Evolutionary conservation across 805 yeast genomes (phyloP).

Genomic region (Kluyveromyces wickerhamii): DNA sequence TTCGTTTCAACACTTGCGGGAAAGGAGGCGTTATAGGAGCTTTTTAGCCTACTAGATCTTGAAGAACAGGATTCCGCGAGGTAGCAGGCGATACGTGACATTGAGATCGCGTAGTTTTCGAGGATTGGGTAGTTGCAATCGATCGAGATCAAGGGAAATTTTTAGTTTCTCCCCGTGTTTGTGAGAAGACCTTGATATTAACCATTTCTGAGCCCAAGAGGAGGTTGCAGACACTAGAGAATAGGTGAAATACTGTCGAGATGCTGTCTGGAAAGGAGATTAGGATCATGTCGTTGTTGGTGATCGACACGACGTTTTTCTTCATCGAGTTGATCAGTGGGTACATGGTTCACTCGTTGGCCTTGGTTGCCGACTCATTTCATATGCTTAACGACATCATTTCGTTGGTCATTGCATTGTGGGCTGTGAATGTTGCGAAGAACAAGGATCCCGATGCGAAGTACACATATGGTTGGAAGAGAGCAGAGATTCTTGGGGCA

Average conservation of each 20-base stretch:
- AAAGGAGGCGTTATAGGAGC: no score
- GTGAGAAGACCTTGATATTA: no score
- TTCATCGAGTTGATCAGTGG: slow-evolving; percentile 78
- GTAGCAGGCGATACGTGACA: no score
- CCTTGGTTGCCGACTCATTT: slow-evolving; percentile 92
- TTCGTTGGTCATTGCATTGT: slow-evolving; percentile 79
- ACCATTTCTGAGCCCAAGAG: no score
- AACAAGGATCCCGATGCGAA: slow-evolving; percentile 74
- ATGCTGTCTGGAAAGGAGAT: slow-evolving; percentile 46
- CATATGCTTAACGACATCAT: slow-evolving; percentile 96
- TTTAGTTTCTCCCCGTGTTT: no score
- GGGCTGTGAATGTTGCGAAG: slow-evolving; percentile 93
- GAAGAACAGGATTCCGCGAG: no score
- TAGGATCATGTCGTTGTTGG: slow-evolving; percentile 63
- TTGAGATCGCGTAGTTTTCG: no score
- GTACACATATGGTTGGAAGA: slow-evolving; percentile 95
- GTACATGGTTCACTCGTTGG: slow-evolving; percentile 87
- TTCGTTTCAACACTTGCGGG: no score
- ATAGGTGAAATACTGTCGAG: slow-evolving; percentile 1
- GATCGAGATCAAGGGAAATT: no score
- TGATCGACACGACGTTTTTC: slow-evolving; percentile 75
- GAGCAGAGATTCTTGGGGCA: slow-evolving; percentile 96
- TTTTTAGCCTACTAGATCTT: no score
- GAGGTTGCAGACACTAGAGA: no score
- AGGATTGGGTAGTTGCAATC: no score